Base-by-base conservation (phyloP, 805 yeast species). In the Pichia heedii region DNA sequence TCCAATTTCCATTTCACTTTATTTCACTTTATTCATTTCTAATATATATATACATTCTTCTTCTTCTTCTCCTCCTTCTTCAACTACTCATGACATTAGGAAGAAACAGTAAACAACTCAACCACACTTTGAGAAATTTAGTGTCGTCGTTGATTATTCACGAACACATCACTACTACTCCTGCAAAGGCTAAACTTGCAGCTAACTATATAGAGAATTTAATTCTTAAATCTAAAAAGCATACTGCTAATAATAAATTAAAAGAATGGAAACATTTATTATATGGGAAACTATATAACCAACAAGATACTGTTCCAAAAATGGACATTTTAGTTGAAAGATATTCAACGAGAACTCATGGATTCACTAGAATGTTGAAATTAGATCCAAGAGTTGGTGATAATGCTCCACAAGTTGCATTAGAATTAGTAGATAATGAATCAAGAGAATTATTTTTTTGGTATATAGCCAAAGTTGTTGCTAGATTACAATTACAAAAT, bases 321-420 rank as follows among this genome's bases (percentile, higher is more conserved):
- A 65, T 93, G 36, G 73, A 70, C 16, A 86, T 76, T 35, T 68
- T 89, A 34, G 75, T 77, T 4, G 69, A 75, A 35, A 70, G 95
- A 45, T 89, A 84, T 57, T 55, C 67, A 4, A 55, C 63, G 21
- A 75, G 96, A 65, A 57, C 63, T 1, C 84, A 87, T 48, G 97
- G 97, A 1, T 90, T 81, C 66, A 87, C 97, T 3, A 76, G 97
- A 52, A 76, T 90, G 42, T 66, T 88, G 49, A 80, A 76, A 53
- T 68, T 93, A 48, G 97, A 93, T 62, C 87, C 89, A 16, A 73
- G 97, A 51, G 62, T 81, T 38, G 89, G 93, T 44, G 98, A 93
- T 60, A 83, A 79, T 48, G 95, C 97, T 0, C 89, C 89, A 27
- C 93, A 85, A 71, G 80, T 93, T 0, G 79, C 89, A 9, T 57